Evolutionary conservation across 768 basidiomycete genomes (phyloP).

Genomic region (Mycena epipterygia): DNA sequence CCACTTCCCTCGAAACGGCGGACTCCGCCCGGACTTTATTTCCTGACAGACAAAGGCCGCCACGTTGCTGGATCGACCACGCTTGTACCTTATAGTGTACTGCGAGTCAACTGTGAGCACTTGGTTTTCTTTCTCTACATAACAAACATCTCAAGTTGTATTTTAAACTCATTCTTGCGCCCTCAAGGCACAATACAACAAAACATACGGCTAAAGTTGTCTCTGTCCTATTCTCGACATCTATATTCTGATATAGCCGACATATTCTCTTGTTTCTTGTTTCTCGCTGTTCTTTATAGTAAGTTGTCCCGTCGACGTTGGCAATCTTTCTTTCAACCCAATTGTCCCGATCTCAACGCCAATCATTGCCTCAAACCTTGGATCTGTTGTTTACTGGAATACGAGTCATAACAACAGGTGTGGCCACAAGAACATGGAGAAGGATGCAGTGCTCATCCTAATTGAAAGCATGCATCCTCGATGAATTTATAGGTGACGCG

Average conservation of each 20-base stretch:
- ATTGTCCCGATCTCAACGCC: background rate
- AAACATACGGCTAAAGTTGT: constrained; percentile 8
- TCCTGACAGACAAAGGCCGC: background rate
- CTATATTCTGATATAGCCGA: constrained; percentile 1
- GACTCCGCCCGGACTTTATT: background rate
- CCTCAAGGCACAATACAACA: constrained; percentile 24
- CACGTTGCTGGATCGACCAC: background rate
- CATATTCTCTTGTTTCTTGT: constrained; percentile 1
- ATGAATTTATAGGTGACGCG: background rate
- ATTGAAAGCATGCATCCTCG: background rate
- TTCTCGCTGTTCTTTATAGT: background rate
- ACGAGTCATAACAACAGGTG: background rate
- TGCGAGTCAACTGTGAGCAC: background rate
- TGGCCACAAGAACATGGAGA: constrained; percentile 5
- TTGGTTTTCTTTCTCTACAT: background rate
- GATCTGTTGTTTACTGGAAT: background rate
- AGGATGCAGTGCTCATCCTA: background rate
- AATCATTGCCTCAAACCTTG: background rate
- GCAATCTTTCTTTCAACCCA: constrained; percentile 10
- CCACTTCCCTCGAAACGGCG: background rate
- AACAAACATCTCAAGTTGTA: background rate
- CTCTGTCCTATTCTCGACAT: background rate
- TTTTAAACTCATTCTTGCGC: constrained; percentile 16
- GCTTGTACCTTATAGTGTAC: background rate
- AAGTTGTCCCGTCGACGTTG: background rate